These are phyloP conservation scores for Stereum hirsutum DNA, from an alignment of 1,284 basidiomycete species.

Conservation along the genomic window DNA sequence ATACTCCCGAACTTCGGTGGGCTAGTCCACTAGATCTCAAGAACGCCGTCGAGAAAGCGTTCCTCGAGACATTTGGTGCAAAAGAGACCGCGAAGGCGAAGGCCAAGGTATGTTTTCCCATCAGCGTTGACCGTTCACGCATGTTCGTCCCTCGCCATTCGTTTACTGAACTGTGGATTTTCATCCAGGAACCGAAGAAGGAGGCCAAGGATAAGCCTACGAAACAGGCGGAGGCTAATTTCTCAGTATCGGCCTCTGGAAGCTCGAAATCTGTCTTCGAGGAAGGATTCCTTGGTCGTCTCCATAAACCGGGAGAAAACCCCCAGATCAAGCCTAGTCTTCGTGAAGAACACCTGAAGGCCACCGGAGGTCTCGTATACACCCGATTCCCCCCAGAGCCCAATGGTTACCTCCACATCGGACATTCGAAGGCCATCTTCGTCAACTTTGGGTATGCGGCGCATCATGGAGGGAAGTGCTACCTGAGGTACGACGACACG, in stretches of 20 bases:
- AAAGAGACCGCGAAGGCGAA: slow-evolving; percentile 67
- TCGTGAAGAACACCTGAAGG: slow-evolving; percentile 74
- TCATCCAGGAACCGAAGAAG: slow-evolving; percentile 47
- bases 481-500: slow-evolving; percentile 96
- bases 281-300: slow-evolving; percentile 89
- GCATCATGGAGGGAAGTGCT: slow-evolving; percentile 84
- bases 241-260: slow-evolving; percentile 26
- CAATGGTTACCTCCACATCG: slow-evolving; percentile 94
- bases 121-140: neutral
- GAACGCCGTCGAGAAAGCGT: slow-evolving; percentile 74
- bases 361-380: slow-evolving; percentile 80
- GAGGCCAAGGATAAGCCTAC: slow-evolving; percentile 16
- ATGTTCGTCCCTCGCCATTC: neutral
- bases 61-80: slow-evolving; percentile 71
- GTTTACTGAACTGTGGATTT: slow-evolving; percentile 4
- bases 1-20: slow-evolving; percentile 73
- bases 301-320: slow-evolving; percentile 94
- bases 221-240: slow-evolving; percentile 24
- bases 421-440: slow-evolving; percentile 98
- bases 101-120: slow-evolving; percentile 51
- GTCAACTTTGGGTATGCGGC: slow-evolving; percentile 98
- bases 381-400: slow-evolving; percentile 99
- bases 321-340: slow-evolving; percentile 78
- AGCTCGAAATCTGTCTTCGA: slow-evolving; percentile 71
- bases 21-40: slow-evolving; percentile 87